phyloP scores from a whole-genome alignment of 2,329 filamentous ascomycete genomes.

The Acephala macrosclerotiorum region DNA sequence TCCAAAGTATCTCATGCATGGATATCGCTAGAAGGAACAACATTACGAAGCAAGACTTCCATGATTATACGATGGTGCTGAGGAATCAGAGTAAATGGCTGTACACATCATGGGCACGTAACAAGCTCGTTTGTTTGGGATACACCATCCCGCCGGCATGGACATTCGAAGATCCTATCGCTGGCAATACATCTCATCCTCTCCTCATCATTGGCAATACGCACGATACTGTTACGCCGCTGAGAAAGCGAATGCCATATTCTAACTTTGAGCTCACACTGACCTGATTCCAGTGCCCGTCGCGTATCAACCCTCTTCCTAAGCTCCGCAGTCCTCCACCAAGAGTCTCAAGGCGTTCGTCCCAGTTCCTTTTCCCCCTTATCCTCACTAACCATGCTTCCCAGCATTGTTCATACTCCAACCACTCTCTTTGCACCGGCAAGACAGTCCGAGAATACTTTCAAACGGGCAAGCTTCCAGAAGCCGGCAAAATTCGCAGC shows the following conservation, averaged over 20 bases:
- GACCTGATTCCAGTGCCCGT: background rate
- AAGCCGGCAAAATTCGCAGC: background rate
- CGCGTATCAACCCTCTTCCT: constrained; percentile 1
- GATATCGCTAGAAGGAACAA: constrained; percentile 5
- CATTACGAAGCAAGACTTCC: constrained; percentile 1
- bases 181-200: background rate
- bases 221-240: constrained; percentile 1
- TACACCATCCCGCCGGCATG: background rate
- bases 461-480: background rate
- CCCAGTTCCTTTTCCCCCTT: background rate
- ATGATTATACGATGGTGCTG: background rate
- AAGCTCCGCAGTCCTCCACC: background rate
- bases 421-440: background rate
- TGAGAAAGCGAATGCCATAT: background rate
- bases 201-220: constrained; percentile 2
- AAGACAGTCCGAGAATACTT: background rate
- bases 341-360: constrained; percentile 2
- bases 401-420: constrained; percentile 4
- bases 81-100: constrained; percentile 4
- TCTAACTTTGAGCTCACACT: background rate
- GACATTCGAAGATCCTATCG: background rate
- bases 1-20: constrained; percentile 2
- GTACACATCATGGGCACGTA: constrained; percentile 1
- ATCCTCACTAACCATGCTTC: too few relatives aligned
- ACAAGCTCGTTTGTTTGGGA: constrained; percentile 1